Evolutionary conservation across 139 green algal genomes (phyloP).

Genomic region (Diplosphaera chodatii): DNA sequence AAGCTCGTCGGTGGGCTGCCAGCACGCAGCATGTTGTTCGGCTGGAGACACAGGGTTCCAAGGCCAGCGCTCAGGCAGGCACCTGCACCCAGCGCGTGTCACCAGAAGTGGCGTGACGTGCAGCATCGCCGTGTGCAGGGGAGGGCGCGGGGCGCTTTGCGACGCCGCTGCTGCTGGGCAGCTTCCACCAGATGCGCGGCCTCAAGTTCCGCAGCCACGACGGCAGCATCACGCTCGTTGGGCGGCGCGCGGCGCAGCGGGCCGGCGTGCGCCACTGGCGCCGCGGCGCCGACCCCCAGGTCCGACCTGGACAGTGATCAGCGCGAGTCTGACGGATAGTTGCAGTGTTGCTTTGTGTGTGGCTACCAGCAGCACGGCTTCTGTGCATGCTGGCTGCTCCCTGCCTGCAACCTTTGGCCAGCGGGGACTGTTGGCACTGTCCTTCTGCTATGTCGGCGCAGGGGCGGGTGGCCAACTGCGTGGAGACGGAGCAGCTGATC

Average conservation of each 20-base stretch:
- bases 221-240: slow-evolving; percentile 55
- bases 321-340: too few species aligned
- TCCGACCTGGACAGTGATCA: neutral
- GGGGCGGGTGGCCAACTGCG: slow-evolving; percentile 78
- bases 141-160: slow-evolving; percentile 34
- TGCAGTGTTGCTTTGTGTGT: too few species aligned
- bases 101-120: too few species aligned
- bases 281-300: slow-evolving; percentile 60
- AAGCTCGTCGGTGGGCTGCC: slow-evolving; percentile 44
- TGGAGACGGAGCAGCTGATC: slow-evolving; percentile 87
- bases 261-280: slow-evolving; percentile 78
- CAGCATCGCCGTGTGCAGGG: neutral
- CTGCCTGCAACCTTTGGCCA: too few species aligned
- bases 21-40: neutral
- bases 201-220: slow-evolving; percentile 30
- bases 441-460: neutral
- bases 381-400: too few species aligned
- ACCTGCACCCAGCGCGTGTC: too few species aligned
- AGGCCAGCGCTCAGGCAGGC: too few species aligned
- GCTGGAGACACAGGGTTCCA: too few species aligned
- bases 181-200: slow-evolving; percentile 55
- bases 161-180: slow-evolving; percentile 61
- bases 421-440: too few species aligned
- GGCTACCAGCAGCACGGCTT: too few species aligned
- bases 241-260: slow-evolving; percentile 42